Base-by-base conservation (phyloP, 768 basidiomycete genomes). In the Kockovaella imperatae region DNA sequence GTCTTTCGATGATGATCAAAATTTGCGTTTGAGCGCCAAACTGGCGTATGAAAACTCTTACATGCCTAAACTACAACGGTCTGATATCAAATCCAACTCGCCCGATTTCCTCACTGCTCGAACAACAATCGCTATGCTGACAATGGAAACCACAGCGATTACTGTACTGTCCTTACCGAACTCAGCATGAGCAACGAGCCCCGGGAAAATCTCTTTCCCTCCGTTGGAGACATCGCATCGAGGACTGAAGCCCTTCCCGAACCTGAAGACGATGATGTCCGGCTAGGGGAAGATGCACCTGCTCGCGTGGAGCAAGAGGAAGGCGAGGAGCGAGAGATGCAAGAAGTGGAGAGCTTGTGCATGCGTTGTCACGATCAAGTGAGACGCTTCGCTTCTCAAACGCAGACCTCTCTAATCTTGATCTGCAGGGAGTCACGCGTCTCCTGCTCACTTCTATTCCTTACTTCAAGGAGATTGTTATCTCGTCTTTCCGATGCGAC, bases 401-500 rank as follows among this genome's bases (percentile, higher is more conserved):
- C 36, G 20, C 14, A 13, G 28, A 6, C 31, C 15, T 25, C 26
- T 13, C 23, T 28, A 24, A 52, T 45, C 52, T 31, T 23, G 21
- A 40, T n/a, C 13, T 70, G 58, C 76, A 96, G 89, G 93, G 93
- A 26, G 74, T 76, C 11, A 99, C 95, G 0, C 76, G 89, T 35
- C 72, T 99, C 60, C 79, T 99, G 60, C 75, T 99, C 41, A 96
- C 91, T 0, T 81, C 83, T 2, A 99, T 99, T 41, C 95, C 95
- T 0, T 97, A 82, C 75, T 97, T 97, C 76, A 77, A 80, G 36
- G 87, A 99, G 69, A 83, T 97, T 43, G 86, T 99, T 55, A 80
- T 97, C 52, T 89, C 93, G 82, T 91, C 88, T 31, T 99, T 99
- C 75, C 79, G 84, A 48, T 99, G 95, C 68, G 87, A 93, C 49